Conservation (phyloP, 75 land plant genomes). For the Picea sitchensis region DNA sequence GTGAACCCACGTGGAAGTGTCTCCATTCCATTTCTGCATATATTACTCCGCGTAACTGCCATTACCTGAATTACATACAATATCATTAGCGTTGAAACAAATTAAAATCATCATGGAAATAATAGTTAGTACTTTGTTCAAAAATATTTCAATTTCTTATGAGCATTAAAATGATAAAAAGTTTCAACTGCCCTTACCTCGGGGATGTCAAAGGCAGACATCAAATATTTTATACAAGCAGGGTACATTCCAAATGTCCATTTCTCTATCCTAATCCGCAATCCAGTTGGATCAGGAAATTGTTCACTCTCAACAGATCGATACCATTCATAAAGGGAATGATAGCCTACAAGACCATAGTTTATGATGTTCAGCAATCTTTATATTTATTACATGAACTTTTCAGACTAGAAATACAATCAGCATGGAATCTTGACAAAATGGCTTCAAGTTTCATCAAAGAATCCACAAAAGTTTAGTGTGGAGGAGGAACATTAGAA, state of each 20-base stretch:
- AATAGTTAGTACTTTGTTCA: not conserved
- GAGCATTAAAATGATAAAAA: not conserved
- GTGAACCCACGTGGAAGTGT: slow-evolving; percentile 71
- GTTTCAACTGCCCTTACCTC: slow-evolving; percentile 49
- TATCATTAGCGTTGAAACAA: not conserved
- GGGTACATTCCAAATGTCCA: slow-evolving; percentile 98
- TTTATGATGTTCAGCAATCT: not conserved
- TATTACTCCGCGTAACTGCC: slow-evolving; percentile 87
- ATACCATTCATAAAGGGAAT: slow-evolving; percentile 91
- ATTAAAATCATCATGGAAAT: not conserved
- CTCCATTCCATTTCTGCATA: slow-evolving; percentile 83
- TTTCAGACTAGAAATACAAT: not conserved
- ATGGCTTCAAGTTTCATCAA: not conserved
- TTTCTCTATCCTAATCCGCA: slow-evolving; percentile 76
- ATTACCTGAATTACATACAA: slow-evolving; percentile 61
- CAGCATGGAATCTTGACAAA: not conserved
- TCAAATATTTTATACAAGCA: slow-evolving; percentile 92
- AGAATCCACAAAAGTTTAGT: too few relatives aligned
- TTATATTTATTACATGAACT: not conserved
- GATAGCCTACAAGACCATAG: slow-evolving; percentile 63
- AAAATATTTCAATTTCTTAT: not conserved
- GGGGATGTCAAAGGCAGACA: slow-evolving; percentile 97
- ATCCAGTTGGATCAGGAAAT: slow-evolving; percentile 94
- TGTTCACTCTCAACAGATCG: slow-evolving; percentile 79
- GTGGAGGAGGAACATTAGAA: too few relatives aligned